A percentile compares a stretch with the other conserved stretches of the same genome.
Conservation (phyloP, 2,329 filamentous ascomycete genomes). For the Talaromyces sp. region DNA sequence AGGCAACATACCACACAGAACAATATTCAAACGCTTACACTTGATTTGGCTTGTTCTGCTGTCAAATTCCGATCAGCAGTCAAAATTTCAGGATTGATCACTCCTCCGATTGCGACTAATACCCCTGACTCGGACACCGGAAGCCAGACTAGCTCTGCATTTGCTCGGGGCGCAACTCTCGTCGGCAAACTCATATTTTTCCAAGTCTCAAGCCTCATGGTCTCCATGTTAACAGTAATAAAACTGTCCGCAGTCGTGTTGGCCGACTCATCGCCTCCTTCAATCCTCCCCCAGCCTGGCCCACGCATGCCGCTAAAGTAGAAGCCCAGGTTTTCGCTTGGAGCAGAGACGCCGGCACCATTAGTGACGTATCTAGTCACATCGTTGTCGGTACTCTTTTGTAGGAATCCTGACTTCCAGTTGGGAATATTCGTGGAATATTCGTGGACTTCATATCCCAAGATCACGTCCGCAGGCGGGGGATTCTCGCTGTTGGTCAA, state of each 20-base stretch:
- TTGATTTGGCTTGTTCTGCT: constrained; percentile 12
- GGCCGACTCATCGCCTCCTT: constrained; percentile 27
- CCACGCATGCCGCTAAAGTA: constrained; percentile 64
- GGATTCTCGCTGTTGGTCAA: constrained; percentile 30
- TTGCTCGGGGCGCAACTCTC: constrained; percentile 53
- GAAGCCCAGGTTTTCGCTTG: constrained; percentile 67
- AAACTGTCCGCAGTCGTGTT: constrained; percentile 50
- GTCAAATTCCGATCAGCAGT: constrained; percentile 8
- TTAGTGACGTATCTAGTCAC: constrained; percentile 61
- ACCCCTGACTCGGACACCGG: constrained; percentile 34
- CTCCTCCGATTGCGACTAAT: constrained; percentile 37
- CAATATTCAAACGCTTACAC: constrained; percentile 11
- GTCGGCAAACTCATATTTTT: constrained; percentile 52
- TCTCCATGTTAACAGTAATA: constrained; percentile 58
- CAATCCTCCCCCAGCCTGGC: constrained; percentile 48
- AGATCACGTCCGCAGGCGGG: constrained; percentile 42
- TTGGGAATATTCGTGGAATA: constrained; percentile 37
- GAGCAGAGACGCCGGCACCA: constrained; percentile 60
- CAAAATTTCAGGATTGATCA: constrained; percentile 22
- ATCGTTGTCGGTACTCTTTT: constrained; percentile 36
- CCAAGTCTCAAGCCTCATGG: constrained; percentile 51
- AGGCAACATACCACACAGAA: neutral
- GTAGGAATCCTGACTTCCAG: constrained; percentile 44
- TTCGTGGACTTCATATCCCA: constrained; percentile 51
- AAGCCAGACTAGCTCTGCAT: constrained; percentile 62